Base-by-base conservation (phyloP, 768 basidiomycete species). In the Boletus pseudopeckii region DNA sequence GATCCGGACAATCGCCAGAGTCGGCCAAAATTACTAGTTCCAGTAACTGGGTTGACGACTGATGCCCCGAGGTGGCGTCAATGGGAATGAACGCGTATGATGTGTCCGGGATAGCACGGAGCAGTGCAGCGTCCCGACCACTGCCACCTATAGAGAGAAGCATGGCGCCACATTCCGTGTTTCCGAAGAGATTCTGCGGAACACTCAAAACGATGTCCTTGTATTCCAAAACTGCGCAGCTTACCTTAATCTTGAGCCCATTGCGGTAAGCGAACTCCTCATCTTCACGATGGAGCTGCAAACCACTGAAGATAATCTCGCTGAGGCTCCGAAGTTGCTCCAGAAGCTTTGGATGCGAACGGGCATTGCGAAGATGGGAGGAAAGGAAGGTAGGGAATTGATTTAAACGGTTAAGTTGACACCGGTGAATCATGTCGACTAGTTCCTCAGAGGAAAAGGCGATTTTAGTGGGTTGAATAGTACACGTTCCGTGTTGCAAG, bases 91-190 rank as follows among this genome's bases (percentile, higher is more conserved):
- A 90, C n/a, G 73, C 77, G 59, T 90, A 91, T 15, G 77, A 77
- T 20, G 83, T 81, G 41, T 82, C 80, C 22, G 82, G 78, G n/a
- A 89, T 66, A 11, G 82, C 74, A 26, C 75, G 76, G 40, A 90
- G 77, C 52, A 82, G 72, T 37, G 74, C 74, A 51, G 77, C 78
- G 54, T 80, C 75, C 45, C 70, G 73, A 37, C 79, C 82, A 49
- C 73, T 70, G 33, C 78, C 80, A 41, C 83, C 84, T 41, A 74
- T 61, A 13, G 86, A 85, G 26, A 83, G 66, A 49, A 92, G 72
- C 77, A 86, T 86, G 1, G 80, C 84, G 39, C 87, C 88, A 55
- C 86, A 80, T 74, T 92, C 90, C 2, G 90, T 92, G 68, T 82
- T 88, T 17, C 90, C 90, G 64, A 90, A 91, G 17, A 88, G 74